Conservation (phyloP, 768 basidiomycete genomes). For the Serpula lacrymans region DNA sequence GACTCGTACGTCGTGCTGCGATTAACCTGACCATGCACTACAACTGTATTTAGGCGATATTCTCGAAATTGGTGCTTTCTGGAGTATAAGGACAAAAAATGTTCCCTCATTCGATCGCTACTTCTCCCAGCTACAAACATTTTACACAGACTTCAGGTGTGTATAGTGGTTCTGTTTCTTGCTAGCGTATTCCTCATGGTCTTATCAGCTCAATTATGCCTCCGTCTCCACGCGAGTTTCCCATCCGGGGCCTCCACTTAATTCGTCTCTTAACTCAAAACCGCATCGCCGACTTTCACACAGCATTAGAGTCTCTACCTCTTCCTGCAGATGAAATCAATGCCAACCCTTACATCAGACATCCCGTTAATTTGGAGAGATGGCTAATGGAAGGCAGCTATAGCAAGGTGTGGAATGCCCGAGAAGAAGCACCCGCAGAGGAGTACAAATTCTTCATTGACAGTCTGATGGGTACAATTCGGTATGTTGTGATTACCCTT, state of each 20-base stretch:
- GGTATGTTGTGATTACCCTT: slow-evolving; percentile 43
- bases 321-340: slow-evolving; percentile 62
- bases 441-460: slow-evolving; percentile 96
- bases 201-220: slow-evolving; percentile 64
- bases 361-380: slow-evolving; percentile 88
- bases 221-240: slow-evolving; percentile 80
- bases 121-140: slow-evolving; percentile 85
- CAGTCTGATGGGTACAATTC: slow-evolving; percentile 89
- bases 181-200: slow-evolving; percentile 7
- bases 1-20: slow-evolving; percentile 55
- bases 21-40: background rate
- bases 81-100: slow-evolving; percentile 85
- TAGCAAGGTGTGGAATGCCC: slow-evolving; percentile 95
- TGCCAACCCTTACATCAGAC: slow-evolving; percentile 71
- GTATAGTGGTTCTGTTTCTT: slow-evolving; percentile 12
- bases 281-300: slow-evolving; percentile 97
- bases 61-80: slow-evolving; percentile 93
- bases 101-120: slow-evolving; percentile 94
- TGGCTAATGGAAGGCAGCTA: slow-evolving; percentile 99
- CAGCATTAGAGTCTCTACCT: slow-evolving; percentile 87
- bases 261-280: slow-evolving; percentile 94
- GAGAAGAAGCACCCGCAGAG: slow-evolving; percentile 87
- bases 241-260: slow-evolving; percentile 90
- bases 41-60: slow-evolving; percentile 66
- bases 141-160: slow-evolving; percentile 83